Conservation (phyloP, 352 stramenopile species). For the Phytophthora rubi region DNA sequence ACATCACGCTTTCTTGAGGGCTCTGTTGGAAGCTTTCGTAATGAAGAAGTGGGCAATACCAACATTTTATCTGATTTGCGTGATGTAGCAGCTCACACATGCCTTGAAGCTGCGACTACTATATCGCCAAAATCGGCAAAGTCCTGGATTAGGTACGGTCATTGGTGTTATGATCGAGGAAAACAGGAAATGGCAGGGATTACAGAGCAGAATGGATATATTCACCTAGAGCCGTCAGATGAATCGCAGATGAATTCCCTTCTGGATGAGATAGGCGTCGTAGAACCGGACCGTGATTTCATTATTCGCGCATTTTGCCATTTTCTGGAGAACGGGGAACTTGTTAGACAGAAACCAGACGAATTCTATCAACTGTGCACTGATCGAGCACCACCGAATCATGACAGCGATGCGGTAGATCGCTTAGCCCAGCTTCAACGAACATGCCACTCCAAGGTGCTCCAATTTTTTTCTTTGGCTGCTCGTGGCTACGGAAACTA, state of each 20-base stretch:
- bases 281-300: constrained; percentile 35
- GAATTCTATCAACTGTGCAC: constrained; percentile 46
- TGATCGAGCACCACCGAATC: constrained; percentile 13
- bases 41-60: background rate
- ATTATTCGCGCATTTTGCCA: constrained; percentile 55
- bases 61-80: constrained; percentile 12
- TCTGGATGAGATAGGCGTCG: constrained; percentile 51
- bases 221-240: constrained; percentile 55
- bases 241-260: constrained; percentile 44
- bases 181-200: constrained; percentile 52
- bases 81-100: constrained; percentile 33
- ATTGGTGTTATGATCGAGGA: constrained; percentile 75
- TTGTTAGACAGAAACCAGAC: constrained; percentile 45
- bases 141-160: constrained; percentile 68
- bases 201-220: constrained; percentile 51
- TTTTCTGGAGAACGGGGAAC: constrained; percentile 56
- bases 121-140: constrained; percentile 46
- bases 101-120: constrained; percentile 42
- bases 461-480: constrained; percentile 50
- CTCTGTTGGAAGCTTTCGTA: background rate
- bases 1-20: constrained; percentile 19
- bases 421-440: constrained; percentile 45
- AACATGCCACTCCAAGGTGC: constrained; percentile 37
- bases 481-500: constrained; percentile 54
- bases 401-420: constrained; percentile 27